Base-by-base conservation (phyloP, 2,329 filamentous ascomycete genomes). In the Ceratocystis harringtonii region DNA sequence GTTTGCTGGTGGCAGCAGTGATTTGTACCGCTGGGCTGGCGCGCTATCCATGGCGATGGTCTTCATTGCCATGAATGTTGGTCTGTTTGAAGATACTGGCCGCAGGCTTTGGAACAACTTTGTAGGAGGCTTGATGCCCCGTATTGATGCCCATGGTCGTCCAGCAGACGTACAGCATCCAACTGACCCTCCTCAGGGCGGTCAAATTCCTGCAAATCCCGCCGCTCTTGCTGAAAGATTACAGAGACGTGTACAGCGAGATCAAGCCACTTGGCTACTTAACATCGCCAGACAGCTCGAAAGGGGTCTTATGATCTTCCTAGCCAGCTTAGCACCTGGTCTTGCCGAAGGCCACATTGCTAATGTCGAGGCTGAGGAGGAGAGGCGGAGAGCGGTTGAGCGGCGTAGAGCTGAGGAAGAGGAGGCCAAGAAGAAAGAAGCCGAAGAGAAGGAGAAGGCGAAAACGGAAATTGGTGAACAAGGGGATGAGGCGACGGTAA, bases 271-370 rank as follows among this genome's bases (percentile, higher is more conserved):
- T 60, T 80, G 81, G 79, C 69, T 83, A 4, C 71, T 78, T 68
- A 73, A 78, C 62, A 79, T 81, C 65, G 72, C 57, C 12, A 36
- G 61, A 22, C 25, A 60, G 6, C 58, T 81, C 4, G 84, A 87
- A 73, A 79, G 84, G 68, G 81, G 83, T 19, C 77, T 81, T 0
- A 77, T 87, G 17, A 75, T 87, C 28, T 87, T 87, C 70, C 75
- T 87, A 25, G 84, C 84, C 22, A 87, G 84, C 71, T 79, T 87
- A 68, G 82, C 84, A 1, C 84, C 84, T 0, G 84, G 84, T 8
- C 79, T 87, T 28, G 84, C 84, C 0, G 84, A 87, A 73, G 76
- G 83, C 61, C 84, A 87, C 68, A 86, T 87, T 68, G 81, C 80
- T 28, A 78, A 81, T 57, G 72, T 84, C 1, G 81, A 84, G 69